phyloP scores from a whole-genome alignment of 108 stramenopile genomes.

The Nitzschia putrida region DNA sequence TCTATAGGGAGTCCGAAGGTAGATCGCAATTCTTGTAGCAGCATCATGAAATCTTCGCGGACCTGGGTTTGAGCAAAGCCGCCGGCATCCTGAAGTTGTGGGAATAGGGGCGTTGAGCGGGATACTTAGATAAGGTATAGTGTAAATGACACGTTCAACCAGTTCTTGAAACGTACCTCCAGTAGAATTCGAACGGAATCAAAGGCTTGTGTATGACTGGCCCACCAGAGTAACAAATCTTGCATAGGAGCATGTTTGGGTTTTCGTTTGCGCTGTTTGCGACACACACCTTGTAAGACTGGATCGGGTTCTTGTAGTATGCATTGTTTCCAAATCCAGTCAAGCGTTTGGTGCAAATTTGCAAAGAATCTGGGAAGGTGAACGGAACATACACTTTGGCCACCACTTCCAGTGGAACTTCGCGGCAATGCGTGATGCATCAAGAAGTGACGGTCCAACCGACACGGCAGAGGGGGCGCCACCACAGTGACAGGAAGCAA shows the following conservation, averaged over 20 bases:
- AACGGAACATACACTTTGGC: background rate
- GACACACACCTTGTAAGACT: background rate
- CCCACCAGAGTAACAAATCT: constrained; percentile 12
- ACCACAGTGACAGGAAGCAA: constrained; percentile 13
- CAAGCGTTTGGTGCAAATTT: constrained; percentile 6
- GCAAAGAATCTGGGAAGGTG: constrained; percentile 13
- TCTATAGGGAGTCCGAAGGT: constrained; percentile 6
- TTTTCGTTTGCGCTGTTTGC: background rate
- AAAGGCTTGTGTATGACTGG: constrained; percentile 11
- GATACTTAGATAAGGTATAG: background rate
- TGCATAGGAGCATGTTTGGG: constrained; percentile 8
- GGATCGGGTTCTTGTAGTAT: constrained; percentile 3
- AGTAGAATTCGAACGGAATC: constrained; percentile 16
- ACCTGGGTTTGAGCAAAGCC: constrained; percentile 16
- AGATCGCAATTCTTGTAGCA: constrained; percentile 2
- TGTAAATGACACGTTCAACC: background rate
- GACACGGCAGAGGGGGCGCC: constrained; percentile 2
- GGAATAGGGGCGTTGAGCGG: background rate
- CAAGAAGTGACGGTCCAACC: constrained; percentile 22
- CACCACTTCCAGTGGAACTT: background rate
- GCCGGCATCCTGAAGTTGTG: constrained; percentile 9
- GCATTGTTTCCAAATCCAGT: constrained; percentile 9
- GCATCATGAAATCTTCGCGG: constrained; percentile 10
- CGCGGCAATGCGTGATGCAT: background rate
- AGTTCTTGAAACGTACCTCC: constrained; percentile 16